A percentile compares a stretch with the other conserved stretches of the same genome.
phyloP scores from a whole-genome alignment of 2,329 filamentous ascomycete species.

The Moelleriella libera region DNA sequence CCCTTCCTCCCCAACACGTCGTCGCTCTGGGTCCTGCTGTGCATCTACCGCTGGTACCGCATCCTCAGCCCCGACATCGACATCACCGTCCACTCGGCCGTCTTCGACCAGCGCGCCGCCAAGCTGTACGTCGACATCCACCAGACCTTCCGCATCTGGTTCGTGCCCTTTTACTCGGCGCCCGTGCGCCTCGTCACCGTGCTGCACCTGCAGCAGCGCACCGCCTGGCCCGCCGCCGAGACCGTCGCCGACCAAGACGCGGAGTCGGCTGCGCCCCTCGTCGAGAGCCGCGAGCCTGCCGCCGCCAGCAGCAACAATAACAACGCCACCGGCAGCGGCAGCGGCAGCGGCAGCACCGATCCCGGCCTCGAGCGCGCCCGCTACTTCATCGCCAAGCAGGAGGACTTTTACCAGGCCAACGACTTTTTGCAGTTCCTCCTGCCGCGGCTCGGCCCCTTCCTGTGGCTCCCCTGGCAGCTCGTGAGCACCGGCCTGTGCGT shows the following conservation, averaged over 20 bases:
- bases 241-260: constrained; percentile 2
- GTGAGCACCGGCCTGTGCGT: constrained; percentile 52
- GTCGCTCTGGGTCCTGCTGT: constrained; percentile 51
- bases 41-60: constrained; percentile 74
- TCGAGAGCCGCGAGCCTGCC: constrained; percentile 4
- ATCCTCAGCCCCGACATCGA: constrained; percentile 64
- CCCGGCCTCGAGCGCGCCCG: constrained; percentile 10
- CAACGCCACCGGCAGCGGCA: no score
- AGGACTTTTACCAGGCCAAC: constrained; percentile 69
- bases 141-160: constrained; percentile 66
- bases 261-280: neutral
- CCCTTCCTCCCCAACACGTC: constrained; percentile 30
- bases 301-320: no score
- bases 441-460: constrained; percentile 39
- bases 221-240: constrained; percentile 10
- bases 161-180: constrained; percentile 60
- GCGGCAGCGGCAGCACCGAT: neutral
- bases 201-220: constrained; percentile 41
- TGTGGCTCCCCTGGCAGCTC: constrained; percentile 47
- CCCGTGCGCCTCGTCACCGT: constrained; percentile 55
- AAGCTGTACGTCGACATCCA: constrained; percentile 61
- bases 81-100: constrained; percentile 48
- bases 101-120: constrained; percentile 50
- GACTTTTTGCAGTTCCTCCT: constrained; percentile 62
- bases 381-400: constrained; percentile 64